Percentiles rank a stretch among this genome's conserved stretches.
These are phyloP conservation scores for Catunica adiposa DNA, from an alignment of 2,329 filamentous ascomycete species.

Conservation along the genomic window DNA sequence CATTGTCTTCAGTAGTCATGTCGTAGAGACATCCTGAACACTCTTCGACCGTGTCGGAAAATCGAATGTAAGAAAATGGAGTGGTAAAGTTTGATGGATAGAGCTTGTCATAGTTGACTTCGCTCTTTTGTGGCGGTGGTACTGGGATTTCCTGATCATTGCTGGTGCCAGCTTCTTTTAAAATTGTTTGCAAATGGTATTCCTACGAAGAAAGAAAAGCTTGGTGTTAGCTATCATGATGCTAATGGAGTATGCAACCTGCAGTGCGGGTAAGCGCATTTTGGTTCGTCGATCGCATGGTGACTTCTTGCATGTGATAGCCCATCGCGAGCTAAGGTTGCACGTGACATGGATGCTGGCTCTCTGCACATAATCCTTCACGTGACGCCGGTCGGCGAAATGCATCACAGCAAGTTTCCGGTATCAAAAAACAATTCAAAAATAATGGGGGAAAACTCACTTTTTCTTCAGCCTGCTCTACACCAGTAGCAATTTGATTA, in stretches of 20 bases:
- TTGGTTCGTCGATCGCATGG: background rate
- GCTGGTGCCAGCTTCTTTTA: constrained; percentile 38
- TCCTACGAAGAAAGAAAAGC: constrained; percentile 40
- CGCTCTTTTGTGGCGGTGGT: constrained; percentile 45
- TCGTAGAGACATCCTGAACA: constrained; percentile 83
- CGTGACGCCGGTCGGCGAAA: constrained; percentile 23
- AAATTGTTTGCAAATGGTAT: constrained; percentile 82
- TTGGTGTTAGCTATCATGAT: background rate
- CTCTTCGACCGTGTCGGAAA: constrained; percentile 95
- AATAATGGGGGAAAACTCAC: constrained; percentile 42
- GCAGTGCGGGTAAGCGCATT: background rate
- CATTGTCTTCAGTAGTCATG: constrained; percentile 81
- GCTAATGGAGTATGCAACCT: background rate
- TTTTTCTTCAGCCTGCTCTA: constrained; percentile 94
- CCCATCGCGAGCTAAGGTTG: background rate
- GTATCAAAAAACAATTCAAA: constrained; percentile 12
- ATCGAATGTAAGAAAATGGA: constrained; percentile 87
- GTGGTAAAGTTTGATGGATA: constrained; percentile 68
- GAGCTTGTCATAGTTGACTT: constrained; percentile 72
- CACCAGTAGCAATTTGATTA: constrained; percentile 83
- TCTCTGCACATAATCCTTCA: constrained; percentile 28
- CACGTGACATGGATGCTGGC: constrained; percentile 10
- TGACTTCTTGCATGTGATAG: constrained; percentile 1
- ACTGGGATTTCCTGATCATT: constrained; percentile 48
- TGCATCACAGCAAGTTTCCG: constrained; percentile 16